phyloP scores from a whole-genome alignment of 495 filamentous ascomycete species.

The Clohesyomyces aquaticus region DNA sequence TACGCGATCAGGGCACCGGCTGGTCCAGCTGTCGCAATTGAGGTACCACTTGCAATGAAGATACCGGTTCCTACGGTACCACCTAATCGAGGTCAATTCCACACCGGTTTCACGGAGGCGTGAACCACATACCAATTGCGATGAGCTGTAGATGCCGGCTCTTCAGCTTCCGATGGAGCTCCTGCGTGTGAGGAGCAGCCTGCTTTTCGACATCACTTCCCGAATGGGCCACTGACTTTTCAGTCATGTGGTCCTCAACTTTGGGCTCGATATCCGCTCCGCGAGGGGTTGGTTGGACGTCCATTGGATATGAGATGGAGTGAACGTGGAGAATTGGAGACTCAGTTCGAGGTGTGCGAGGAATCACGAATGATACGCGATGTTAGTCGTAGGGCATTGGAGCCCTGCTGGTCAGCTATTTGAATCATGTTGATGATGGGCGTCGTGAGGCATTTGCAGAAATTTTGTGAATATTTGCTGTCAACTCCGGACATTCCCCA shows the following conservation, averaged over 20 bases:
- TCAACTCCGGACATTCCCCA: conserved; percentile 8
- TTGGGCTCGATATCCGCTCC: not conserved
- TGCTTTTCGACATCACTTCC: conserved; percentile 37
- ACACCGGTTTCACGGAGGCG: not conserved
- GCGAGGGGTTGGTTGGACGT: not conserved
- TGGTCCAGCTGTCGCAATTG: conserved; percentile 37
- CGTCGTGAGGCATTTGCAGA: conserved; percentile 13
- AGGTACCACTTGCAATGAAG: conserved; percentile 47
- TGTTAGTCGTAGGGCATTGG: not conserved
- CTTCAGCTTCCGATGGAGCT: conserved; percentile 52
- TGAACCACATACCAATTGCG: conserved; percentile 61
- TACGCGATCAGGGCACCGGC: conserved; percentile 39
- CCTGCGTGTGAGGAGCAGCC: not conserved
- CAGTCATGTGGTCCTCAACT: conserved; percentile 6
- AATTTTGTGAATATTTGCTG: not conserved
- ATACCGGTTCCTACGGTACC: conserved; percentile 40
- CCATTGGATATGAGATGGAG: not conserved
- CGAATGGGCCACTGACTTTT: conserved; percentile 28
- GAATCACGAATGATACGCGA: not conserved
- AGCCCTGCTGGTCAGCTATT: not conserved
- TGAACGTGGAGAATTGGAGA: not conserved
- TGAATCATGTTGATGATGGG: conserved; percentile 6
- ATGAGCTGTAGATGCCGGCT: conserved; percentile 76
- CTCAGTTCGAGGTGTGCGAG: not conserved
- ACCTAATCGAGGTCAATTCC: conserved; percentile 40